Evolutionary conservation across 805 yeast genomes (phyloP), one percentile per base, ranked within the genome.

Genomic region (Zygosaccharomyces siamensis): DNA sequence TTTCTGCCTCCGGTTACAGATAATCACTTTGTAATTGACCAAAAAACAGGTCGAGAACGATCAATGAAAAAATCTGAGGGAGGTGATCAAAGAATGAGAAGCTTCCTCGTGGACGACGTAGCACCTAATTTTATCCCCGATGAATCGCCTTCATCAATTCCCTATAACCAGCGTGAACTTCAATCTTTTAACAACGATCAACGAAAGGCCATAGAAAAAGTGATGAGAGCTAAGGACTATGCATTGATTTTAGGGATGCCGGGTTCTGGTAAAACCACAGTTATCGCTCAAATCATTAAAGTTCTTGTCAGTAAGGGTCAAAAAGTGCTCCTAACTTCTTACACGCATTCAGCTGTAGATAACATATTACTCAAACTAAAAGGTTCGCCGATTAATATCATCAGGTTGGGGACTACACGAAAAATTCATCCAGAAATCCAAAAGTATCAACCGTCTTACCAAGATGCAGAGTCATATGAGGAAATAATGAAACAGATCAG

Each of bases 311-410:
- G 69, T 1, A 74, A 75, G 41, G 81, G 79, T 1, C 86, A 86
- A 60, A 73, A 85, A 0, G 84, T 93, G 1, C 70, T 93, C 21
- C 67, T 93, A 42, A 80, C 97, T 0, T 86, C 96, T 0, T 89
- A 87, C 61, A 93, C 99, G 0, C 95, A 93, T 63, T 86, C 97
- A 0, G 98, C 99, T 0, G 97, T 93, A 4, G 99, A 93, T 63
- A 93, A 93, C 58, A 88, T 93, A 45, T 68, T 92, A 45, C 67
- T 87, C 37, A 93, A 93, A 63, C 66, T 93, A n/a, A 61, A 70
- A 38, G 71, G 72, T 23, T 69, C 73, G 21, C 68, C 68, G 5
- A 64, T 77, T 1, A 71, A 72, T 4, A 77, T 90, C 14, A 64
- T 89, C 11, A 70, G 99, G 50, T 70, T 89, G 6, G 98, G 97